Base-by-base conservation (phyloP, 306 rosid species). In the Mimosa pudica region DNA sequence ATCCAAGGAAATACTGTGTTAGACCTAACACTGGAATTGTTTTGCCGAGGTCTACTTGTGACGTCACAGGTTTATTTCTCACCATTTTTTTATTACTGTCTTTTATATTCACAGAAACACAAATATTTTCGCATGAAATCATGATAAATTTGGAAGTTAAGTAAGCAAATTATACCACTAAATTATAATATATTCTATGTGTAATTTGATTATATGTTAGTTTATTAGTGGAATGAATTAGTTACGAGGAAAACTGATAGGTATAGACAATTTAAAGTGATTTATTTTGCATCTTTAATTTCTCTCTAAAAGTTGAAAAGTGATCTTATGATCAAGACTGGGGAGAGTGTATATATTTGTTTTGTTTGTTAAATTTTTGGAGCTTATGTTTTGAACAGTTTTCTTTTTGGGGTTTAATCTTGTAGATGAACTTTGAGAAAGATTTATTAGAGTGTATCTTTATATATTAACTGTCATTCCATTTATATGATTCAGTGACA, bases 21-120 rank as follows among this genome's bases (percentile, higher is more conserved):
- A 89, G 97, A 88, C 98, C 98, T 79, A 93, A 93, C 87, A 91
- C 94, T 78, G 98, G 98, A 76, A 80, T 93, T 85, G 97, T 93
- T 74, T 64, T 85, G 84, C 98, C 98, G 60, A 86, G 92, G 91
- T 86, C 98, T 78, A 86, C 97, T 58, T 93, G 92, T 83, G 97
- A 90, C 81, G 79, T 93, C 71, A 85, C 77, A 81, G 98, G 98
- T 93, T 33, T 76, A 71, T 84, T 70, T 85, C 72, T 74, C 44
- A 70, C 81, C 63, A 18, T 69, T 60, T 80, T 66, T 36, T 54
- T 10, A 30, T 71, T 24, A 30, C 57, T 67, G 57, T 57, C 74
- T 30, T 61, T 52, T 44, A 47, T 66, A 32, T 47, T 33, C 55
- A 9, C 32, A 55, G 42, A 74, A 64, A 55, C 75, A 72, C 57